Base-by-base conservation (phyloP, 2,329 filamentous ascomycete genomes). In the Chaetomiaceae sp. region DNA sequence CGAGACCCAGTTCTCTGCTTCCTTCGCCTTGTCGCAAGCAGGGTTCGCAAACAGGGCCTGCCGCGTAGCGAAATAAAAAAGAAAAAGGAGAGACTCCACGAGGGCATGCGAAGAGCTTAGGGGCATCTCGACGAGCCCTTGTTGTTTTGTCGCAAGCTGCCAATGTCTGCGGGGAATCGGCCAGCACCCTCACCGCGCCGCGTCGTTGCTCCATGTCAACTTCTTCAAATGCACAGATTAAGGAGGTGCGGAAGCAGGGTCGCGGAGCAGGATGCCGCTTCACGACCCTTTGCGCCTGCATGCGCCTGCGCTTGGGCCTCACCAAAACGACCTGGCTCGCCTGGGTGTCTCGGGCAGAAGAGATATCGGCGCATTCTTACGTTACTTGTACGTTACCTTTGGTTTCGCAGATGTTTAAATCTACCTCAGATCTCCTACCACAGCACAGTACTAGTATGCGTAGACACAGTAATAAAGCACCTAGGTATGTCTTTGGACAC, bases 181-280 rank as follows among this genome's bases (percentile, higher is more conserved):
- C n/a, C n/a, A n/a, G n/a, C n/a, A n/a, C n/a, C n/a, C 16, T 37
- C n/a, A 27, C 38, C 19, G 27, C 45, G 38, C 45, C 45, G 30
- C 30, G 30, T 42, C 45, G 37, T 14, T 48, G 30, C 38, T 30
- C 30, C 38, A n/a, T n/a, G n/a, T n/a, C n/a, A n/a, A n/a, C n/a
- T n/a, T n/a, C n/a, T n/a, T n/a, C n/a, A n/a, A n/a, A n/a, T 48
- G 31, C 30, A 48, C 6, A 27, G 25, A 27, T 6, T 30, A 31
- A 23, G n/a, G 27, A 33, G 27, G 40, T 19, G 20, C 25, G 42
- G 7, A 14, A 10, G 30, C 30, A 49, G 21, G 46, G 20, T 30
- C 43, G 46, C 31, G 46, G 39, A 39, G 39, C 33, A 14, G 8
- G 20, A 44, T 43, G 40, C 33, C 17, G 34, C 40, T n/a, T 30